These are phyloP conservation scores for Plasmodium adleri DNA, from an alignment of 169 alveolate genomes.

Conservation along the genomic window DNA sequence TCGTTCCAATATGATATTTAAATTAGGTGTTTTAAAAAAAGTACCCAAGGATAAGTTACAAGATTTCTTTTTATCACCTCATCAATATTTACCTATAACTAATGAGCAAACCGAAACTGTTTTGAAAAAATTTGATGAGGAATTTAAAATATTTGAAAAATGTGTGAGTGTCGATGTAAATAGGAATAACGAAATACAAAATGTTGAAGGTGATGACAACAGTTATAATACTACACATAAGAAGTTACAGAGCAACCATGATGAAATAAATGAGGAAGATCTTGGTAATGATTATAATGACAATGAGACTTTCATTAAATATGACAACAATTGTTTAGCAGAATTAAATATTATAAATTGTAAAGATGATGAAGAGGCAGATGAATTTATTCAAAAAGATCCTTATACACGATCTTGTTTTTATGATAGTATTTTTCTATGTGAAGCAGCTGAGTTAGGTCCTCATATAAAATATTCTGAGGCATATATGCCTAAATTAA, in stretches of 20 bases:
- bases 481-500: constrained; percentile 48
- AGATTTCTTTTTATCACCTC: constrained; percentile 71
- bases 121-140: constrained; percentile 33
- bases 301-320: neutral
- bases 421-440: constrained; percentile 67
- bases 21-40: constrained; percentile 41
- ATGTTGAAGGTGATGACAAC: neutral
- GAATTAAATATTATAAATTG: constrained; percentile 69
- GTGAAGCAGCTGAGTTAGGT: constrained; percentile 69
- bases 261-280: neutral
- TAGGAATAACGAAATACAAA: neutral
- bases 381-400: constrained; percentile 72
- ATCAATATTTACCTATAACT: constrained; percentile 78
- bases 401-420: constrained; percentile 78
- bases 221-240: neutral
- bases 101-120: constrained; percentile 47
- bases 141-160: constrained; percentile 17
- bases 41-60: constrained; percentile 50
- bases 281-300: neutral
- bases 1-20: constrained; percentile 75
- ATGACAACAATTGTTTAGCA: constrained; percentile 23
- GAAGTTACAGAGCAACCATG: too few relatives aligned
- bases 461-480: constrained; percentile 59
- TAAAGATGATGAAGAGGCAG: constrained; percentile 74
- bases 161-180: constrained; percentile 25